A percentile compares a stretch with the other conserved stretches of the same genome.
Evolutionary conservation across 805 yeast species (phyloP).

Genomic region (Sungouiella thailandica): DNA sequence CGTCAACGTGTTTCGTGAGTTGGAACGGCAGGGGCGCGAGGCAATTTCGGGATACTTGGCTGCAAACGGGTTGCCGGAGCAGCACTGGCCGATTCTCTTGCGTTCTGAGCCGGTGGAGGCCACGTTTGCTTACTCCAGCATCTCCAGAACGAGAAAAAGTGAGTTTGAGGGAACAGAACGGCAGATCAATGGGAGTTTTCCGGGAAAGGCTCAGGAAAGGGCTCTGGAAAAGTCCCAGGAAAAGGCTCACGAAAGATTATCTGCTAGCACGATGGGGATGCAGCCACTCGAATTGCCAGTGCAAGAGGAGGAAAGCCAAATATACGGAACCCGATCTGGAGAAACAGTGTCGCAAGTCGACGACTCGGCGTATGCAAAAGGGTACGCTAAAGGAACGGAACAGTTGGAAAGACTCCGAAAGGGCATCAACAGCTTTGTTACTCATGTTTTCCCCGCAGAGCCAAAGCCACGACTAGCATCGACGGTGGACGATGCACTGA

Average conservation of each 20-base stretch:
- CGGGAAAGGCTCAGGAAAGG: no score
- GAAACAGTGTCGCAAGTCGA: no score
- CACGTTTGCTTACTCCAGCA: background rate
- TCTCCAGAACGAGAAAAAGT: no score
- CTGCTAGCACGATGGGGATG: background rate
- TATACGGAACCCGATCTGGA: no score
- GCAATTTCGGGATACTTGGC: constrained; percentile 26
- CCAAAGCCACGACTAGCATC: background rate
- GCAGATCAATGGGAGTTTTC: no score
- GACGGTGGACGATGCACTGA: constrained; percentile 28
- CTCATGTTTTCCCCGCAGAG: constrained; percentile 1
- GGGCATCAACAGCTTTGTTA: constrained; percentile 6
- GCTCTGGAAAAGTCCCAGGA: background rate
- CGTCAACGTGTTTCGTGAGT: constrained; percentile 34
- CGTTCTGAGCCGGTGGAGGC: constrained; percentile 8
- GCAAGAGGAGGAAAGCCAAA: background rate
- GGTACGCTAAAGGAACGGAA: constrained; percentile 30
- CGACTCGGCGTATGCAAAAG: constrained; percentile 28
- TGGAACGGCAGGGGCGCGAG: constrained; percentile 34
- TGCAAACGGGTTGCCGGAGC: constrained; percentile 1
- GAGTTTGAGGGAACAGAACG: no score
- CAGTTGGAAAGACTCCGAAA: constrained; percentile 21
- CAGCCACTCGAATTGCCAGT: constrained; percentile 3
- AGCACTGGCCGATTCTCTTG: constrained; percentile 4
- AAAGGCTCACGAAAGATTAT: background rate